A percentile compares a stretch with the other conserved stretches of the same genome.
These are phyloP conservation scores for Colletotrichum orchidophilum DNA, from an alignment of 2,329 filamentous ascomycete genomes.

Conservation along the genomic window DNA sequence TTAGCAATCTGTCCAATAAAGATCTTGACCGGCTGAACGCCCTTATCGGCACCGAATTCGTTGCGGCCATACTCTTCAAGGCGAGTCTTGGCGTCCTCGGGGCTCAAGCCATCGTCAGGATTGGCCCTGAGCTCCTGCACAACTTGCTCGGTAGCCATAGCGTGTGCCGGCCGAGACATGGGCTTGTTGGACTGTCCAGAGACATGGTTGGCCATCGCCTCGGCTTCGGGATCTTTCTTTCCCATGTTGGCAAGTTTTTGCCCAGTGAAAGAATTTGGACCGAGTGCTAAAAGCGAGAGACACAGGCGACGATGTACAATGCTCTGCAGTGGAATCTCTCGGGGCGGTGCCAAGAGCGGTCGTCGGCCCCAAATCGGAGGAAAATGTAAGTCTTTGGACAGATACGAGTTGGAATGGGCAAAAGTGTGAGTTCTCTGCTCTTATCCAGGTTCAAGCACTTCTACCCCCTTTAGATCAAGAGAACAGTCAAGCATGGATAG, in stretches of 20 bases:
- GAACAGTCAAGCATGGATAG: conserved; percentile 28
- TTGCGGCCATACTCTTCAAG: conserved; percentile 69
- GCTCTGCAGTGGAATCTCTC: not conserved
- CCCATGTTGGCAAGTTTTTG: conserved; percentile 37
- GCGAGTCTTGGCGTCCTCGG: conserved; percentile 61
- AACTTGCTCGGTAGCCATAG: conserved; percentile 62
- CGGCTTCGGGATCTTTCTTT: conserved; percentile 32
- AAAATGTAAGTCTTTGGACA: not conserved
- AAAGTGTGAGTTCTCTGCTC: conserved; percentile 32
- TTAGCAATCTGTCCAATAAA: conserved; percentile 73
- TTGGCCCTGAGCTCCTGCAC: conserved; percentile 65
- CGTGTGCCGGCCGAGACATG: conserved; percentile 70
- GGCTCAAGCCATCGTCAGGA: conserved; percentile 65
- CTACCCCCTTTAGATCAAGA: conserved; percentile 31
- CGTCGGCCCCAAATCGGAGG: conserved; percentile 10
- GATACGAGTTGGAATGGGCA: conserved; percentile 23
- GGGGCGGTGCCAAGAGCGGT: conserved; percentile 12
- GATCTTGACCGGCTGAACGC: conserved; percentile 71
- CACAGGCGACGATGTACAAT: not conserved
- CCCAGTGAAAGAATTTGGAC: not conserved
- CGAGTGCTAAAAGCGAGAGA: not conserved
- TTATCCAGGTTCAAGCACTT: conserved; percentile 34
- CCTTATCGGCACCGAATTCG: conserved; percentile 67
- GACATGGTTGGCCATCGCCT: conserved; percentile 41
- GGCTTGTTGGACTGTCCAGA: conserved; percentile 58